phyloP scores from a whole-genome alignment of 176 grass and related monocot genomes.

The Puya raimondii region DNA sequence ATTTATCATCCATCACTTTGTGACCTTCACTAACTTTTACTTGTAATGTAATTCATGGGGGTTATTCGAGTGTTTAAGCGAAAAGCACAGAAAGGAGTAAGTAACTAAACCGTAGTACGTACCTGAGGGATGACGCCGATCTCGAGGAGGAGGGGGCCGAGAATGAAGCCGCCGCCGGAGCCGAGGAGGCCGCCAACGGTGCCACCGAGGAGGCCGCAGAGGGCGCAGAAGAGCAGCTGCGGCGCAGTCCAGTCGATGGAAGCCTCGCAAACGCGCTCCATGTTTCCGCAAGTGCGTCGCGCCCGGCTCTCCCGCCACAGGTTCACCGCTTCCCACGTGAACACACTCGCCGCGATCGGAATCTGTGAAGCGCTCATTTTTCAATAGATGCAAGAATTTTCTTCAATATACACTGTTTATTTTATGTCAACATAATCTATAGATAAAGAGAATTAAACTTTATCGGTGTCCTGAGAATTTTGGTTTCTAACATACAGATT shows the following conservation, averaged over 20 bases:
- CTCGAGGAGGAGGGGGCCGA: conserved; percentile 92
- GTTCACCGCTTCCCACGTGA: conserved; percentile 52
- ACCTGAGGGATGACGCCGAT: conserved; percentile 96
- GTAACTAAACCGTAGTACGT: conserved; percentile 4
- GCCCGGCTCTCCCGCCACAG: conserved; percentile 62
- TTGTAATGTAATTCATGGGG: too few relatives aligned
- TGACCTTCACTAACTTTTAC: too few relatives aligned
- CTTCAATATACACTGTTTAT: background rate
- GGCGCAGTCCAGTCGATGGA: conserved; percentile 67
- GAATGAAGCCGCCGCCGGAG: conserved; percentile 91
- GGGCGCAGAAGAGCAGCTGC: conserved; percentile 81
- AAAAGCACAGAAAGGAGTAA: background rate
- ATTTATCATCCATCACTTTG: too few relatives aligned
- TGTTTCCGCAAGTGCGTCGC: conserved; percentile 54
- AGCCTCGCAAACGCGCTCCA: conserved; percentile 84
- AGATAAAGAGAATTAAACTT: too few relatives aligned
- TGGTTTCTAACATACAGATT: too few relatives aligned
- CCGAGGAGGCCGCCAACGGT: conserved; percentile 87
- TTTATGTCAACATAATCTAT: background rate
- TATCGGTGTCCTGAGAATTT: too few relatives aligned
- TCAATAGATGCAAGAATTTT: background rate
- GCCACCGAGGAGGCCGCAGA: conserved; percentile 74
- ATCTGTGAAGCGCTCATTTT: conserved; percentile 21
- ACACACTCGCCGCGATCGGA: conserved; percentile 48
- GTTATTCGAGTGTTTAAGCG: too few relatives aligned